These are phyloP conservation scores for Neurospora discreta DNA, from an alignment of 495 filamentous ascomycete genomes.

Conservation along the genomic window DNA sequence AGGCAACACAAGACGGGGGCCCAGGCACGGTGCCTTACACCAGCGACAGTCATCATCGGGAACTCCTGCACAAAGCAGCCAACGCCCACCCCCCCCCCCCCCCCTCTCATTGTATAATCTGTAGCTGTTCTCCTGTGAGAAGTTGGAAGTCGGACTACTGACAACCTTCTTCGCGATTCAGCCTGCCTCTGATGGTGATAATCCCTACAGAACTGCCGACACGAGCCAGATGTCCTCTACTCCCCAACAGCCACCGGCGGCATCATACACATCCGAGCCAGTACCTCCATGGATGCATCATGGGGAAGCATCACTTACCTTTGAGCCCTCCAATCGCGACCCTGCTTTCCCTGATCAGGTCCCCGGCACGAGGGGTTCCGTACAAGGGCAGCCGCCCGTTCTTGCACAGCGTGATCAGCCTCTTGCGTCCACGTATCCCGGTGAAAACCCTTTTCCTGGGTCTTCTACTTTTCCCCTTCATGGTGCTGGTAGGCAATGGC, in stretches of 20 bases:
- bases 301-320: background rate
- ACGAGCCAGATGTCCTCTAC: background rate
- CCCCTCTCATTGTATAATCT: background rate
- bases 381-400: background rate
- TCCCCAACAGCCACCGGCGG: background rate
- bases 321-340: background rate
- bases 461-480: background rate
- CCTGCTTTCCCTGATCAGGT: background rate
- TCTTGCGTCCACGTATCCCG: background rate
- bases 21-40: conserved; percentile 23
- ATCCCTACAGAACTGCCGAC: background rate
- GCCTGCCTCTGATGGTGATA: background rate
- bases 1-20: conserved; percentile 26
- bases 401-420: background rate
- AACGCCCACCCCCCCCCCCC: background rate
- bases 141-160: background rate
- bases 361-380: background rate
- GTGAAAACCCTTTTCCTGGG: background rate
- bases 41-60: conserved; percentile 5
- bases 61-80: background rate
- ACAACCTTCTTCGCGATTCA: background rate
- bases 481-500: background rate
- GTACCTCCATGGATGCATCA: background rate
- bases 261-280: background rate
- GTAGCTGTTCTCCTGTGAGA: background rate